These are phyloP conservation scores for Aspergillus panamensis DNA, from an alignment of 495 filamentous ascomycete genomes.

Conservation along the genomic window DNA sequence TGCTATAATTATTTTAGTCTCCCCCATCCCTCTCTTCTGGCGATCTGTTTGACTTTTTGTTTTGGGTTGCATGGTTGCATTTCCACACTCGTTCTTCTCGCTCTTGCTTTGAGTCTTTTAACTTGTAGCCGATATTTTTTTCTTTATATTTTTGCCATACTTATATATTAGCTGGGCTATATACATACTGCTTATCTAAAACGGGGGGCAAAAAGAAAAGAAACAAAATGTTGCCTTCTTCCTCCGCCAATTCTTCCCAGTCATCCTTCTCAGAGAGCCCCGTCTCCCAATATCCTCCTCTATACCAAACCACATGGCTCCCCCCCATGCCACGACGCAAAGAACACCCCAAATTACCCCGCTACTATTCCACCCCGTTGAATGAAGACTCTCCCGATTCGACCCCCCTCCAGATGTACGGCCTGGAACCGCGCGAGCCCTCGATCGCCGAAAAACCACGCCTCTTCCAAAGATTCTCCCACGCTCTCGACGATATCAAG, in stretches of 20 bases:
- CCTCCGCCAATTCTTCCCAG: slow-evolving; percentile 29
- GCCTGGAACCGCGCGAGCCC: slow-evolving; percentile 38
- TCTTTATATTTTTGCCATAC: background rate
- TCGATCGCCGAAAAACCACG: slow-evolving; percentile 35
- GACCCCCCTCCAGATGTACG: slow-evolving; percentile 39
- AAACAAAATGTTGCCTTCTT: slow-evolving; percentile 29
- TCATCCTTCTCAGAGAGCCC: slow-evolving; percentile 31
- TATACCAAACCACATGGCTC: slow-evolving; percentile 28
- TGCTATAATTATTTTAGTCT: slow-evolving; percentile 22
- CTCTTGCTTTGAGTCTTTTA: background rate
- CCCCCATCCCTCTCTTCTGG: slow-evolving; percentile 16
- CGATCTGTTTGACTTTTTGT: slow-evolving; percentile 20
- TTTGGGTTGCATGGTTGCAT: background rate
- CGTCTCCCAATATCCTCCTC: slow-evolving; percentile 30
- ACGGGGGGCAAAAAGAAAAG: background rate
- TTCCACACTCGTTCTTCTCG: background rate
- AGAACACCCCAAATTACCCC: slow-evolving; percentile 30
- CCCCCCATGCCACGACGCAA: slow-evolving; percentile 30
- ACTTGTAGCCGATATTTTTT: background rate
- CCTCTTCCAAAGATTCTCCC: slow-evolving; percentile 38
- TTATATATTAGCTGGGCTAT: background rate
- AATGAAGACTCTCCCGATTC: slow-evolving; percentile 30
- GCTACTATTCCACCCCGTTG: slow-evolving; percentile 43
- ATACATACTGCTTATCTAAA: slow-evolving; percentile 3
- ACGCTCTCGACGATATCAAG: slow-evolving; percentile 41